Evolutionary conservation across 2,329 filamentous ascomycete species (phyloP).

Genomic region (Neopestalotiopsis sp.): DNA sequence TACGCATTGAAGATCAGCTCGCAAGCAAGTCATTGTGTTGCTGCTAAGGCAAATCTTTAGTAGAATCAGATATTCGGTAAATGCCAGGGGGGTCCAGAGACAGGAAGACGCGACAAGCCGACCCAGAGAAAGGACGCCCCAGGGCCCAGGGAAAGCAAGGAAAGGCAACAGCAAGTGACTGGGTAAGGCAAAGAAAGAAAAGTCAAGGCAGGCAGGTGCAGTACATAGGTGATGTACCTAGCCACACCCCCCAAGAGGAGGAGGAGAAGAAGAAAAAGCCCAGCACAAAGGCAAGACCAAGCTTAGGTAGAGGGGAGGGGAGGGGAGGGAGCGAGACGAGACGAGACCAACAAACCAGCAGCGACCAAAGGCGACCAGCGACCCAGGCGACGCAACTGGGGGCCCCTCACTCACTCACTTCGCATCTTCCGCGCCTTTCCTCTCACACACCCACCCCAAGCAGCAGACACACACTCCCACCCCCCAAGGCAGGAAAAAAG

Average conservation of each 20-base stretch:
- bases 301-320: neutral
- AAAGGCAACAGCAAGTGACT: no score
- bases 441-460: neutral
- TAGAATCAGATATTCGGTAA: no score
- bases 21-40: no score
- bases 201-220: no score
- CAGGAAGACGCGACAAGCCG: no score
- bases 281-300: neutral
- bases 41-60: no score
- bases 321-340: neutral
- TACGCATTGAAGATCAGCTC: no score
- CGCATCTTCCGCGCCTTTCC: neutral
- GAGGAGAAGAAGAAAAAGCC: neutral
- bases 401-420: neutral
- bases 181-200: no score
- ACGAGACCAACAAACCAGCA: neutral
- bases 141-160: no score
- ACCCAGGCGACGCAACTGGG: neutral
- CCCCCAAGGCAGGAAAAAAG: neutral
- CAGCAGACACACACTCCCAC: slow-evolving; percentile 1
- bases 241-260: neutral
- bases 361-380: neutral
- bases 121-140: no score
- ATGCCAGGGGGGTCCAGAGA: no score
- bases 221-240: neutral